phyloP scores from a whole-genome alignment of 202 grass and related monocot species.

The Miscanthus sacchariflorus region DNA sequence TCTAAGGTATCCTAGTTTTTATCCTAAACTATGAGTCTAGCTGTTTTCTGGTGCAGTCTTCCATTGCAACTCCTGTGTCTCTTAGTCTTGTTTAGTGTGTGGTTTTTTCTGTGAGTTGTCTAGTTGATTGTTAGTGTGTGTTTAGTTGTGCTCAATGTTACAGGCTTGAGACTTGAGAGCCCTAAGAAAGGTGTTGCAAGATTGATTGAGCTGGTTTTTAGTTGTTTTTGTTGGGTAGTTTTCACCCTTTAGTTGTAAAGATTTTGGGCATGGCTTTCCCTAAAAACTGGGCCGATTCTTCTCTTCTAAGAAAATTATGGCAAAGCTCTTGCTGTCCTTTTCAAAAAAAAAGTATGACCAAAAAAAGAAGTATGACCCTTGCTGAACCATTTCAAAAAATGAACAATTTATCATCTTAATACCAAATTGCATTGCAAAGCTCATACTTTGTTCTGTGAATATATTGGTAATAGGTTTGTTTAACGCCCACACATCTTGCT shows the following conservation, averaged over 20 bases:
- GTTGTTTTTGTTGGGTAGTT: neutral
- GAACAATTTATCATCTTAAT: neutral
- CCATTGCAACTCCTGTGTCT: neutral
- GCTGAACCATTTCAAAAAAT: neutral
- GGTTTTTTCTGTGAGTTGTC: neutral
- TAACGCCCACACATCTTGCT: slow-evolving; percentile 81
- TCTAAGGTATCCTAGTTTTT: neutral
- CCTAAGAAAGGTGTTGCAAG: neutral
- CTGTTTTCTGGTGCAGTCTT: neutral
- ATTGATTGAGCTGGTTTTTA: neutral
- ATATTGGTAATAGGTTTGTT: slow-evolving; percentile 55
- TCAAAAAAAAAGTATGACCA: neutral
- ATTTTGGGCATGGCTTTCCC: neutral
- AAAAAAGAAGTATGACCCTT: neutral
- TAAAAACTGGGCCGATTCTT: neutral
- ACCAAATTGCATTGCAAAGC: neutral
- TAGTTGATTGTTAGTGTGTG: neutral
- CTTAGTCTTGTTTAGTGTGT: neutral
- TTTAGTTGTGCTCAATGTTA: neutral
- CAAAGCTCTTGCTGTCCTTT: neutral
- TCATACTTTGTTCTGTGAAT: slow-evolving; percentile 23
- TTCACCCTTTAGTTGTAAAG: neutral
- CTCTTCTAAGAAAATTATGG: neutral
- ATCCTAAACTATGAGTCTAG: neutral
- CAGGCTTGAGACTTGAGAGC: neutral